Base-by-base conservation (phyloP, 371 early-diverging fungal species). In the Quaeritorhiza haematococci region DNA sequence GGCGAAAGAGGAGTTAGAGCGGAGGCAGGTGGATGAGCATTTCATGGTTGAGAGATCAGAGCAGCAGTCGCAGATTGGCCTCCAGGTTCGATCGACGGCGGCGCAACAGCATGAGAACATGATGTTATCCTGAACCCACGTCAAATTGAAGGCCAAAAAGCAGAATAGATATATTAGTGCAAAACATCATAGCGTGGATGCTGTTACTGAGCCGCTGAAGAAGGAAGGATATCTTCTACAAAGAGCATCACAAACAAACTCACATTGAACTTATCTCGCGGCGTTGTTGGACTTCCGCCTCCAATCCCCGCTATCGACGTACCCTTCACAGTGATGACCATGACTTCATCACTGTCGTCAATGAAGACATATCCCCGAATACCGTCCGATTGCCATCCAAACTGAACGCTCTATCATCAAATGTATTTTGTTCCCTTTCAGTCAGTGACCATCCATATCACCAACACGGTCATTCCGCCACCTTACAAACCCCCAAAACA, bases 21-120 rank as follows among this genome's bases (percentile, higher is more conserved):
- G 75, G 28, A 93, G 42, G 56, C 93, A 93, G 0, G 59, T 64
- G 3, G 65, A 64, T 48, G 87, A 78, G 63, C 93, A 93, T 38
- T 5, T 3, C 6, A 4, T 38, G 27, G 21, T 68, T 13, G 38
- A 38, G n/a, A n/a, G n/a, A 21, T 10, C 48, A 2, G 2, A 3
- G 34, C 4, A 27, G 67, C 97, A 96, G 56, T 83, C 82, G 68
- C 97, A 96, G 2, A 94, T 87, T 0, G 88, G 71, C 8, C 62
- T 67, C 97, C 96, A 95, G 2, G 83, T 79, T 42, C 82, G 71
- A 63, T 89, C 93, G 3, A 91, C 89, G 45, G 86, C 82, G n/a
- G 90, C 98, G 73, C 96, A 96, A 74, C 98, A 98, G 74, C 98
- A 98, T 1, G 93, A 93, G 66, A 96, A 98, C 59, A 98, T 74